Conservation (phyloP, 2,329 filamentous ascomycete species). For the Ilyonectria sp. region DNA sequence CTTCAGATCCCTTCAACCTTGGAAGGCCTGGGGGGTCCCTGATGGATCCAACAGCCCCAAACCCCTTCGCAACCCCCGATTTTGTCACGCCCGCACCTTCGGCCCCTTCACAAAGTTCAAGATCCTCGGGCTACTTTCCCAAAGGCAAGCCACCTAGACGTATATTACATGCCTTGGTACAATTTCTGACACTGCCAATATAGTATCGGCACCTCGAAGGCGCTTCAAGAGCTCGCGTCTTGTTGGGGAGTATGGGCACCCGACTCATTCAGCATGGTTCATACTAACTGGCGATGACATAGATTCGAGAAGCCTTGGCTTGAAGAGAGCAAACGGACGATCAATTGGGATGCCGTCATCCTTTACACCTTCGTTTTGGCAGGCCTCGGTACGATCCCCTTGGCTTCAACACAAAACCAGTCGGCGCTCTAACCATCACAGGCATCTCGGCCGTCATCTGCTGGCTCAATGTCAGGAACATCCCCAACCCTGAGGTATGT, state of each 20-base stretch:
- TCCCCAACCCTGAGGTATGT: slow-evolving; percentile 41
- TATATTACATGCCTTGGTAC: neutral
- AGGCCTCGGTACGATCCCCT: slow-evolving; percentile 37
- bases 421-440: neutral
- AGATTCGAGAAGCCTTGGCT: slow-evolving; percentile 47
- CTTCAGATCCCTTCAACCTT: too few relatives aligned
- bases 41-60: slow-evolving; percentile 1
- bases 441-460: slow-evolving; percentile 41
- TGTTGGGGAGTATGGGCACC: slow-evolving; percentile 28
- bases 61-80: slow-evolving; percentile 42
- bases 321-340: slow-evolving; percentile 35
- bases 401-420: neutral
- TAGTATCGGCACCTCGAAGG: slow-evolving; percentile 48
- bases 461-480: slow-evolving; percentile 33
- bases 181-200: accelerated
- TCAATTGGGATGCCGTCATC: slow-evolving; percentile 49
- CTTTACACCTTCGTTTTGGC: slow-evolving; percentile 42
- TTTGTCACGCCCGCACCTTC: slow-evolving; percentile 40
- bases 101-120: slow-evolving; percentile 28
- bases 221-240: slow-evolving; percentile 45
- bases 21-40: too few relatives aligned
- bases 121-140: slow-evolving; percentile 28
- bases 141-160: slow-evolving; percentile 13
- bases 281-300: neutral
- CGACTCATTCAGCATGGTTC: neutral